A percentile compares a stretch with the other conserved stretches of the same genome.
Conservation (phyloP, 1,139 yeast species). For the Kodamaea plutei region DNA sequence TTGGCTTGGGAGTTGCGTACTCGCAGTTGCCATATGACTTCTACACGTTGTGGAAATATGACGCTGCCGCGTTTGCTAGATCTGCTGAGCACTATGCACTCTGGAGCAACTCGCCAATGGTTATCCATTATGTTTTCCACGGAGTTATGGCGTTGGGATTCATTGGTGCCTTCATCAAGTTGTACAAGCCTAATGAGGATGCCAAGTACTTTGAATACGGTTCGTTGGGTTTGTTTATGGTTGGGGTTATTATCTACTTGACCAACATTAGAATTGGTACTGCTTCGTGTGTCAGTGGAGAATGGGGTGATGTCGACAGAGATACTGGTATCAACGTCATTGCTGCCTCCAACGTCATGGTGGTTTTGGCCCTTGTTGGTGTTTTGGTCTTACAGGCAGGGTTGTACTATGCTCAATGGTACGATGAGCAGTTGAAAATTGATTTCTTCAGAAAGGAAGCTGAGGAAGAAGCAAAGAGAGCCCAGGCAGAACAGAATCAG, state of each 20-base stretch:
- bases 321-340: constrained; percentile 85
- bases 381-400: constrained; percentile 83
- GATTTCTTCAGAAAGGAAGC: constrained; percentile 47
- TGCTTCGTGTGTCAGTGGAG: constrained; percentile 60
- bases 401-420: constrained; percentile 83
- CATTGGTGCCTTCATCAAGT: constrained; percentile 68
- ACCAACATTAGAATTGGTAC: constrained; percentile 85
- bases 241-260: constrained; percentile 72
- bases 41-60: constrained; percentile 63
- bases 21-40: constrained; percentile 81
- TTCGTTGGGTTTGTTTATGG: constrained; percentile 64
- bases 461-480: constrained; percentile 18
- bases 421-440: constrained; percentile 54
- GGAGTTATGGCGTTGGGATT: constrained; percentile 58
- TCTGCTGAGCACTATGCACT: constrained; percentile 71
- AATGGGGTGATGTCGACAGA: constrained; percentile 93
- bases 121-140: constrained; percentile 60
- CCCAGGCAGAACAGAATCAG: constrained; percentile 1
- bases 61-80: constrained; percentile 51
- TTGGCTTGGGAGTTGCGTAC: constrained; percentile 75
- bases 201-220: constrained; percentile 88
- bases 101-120: constrained; percentile 63
- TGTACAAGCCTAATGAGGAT: constrained; percentile 82
- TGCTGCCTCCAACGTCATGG: constrained; percentile 83
- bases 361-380: constrained; percentile 68